Percentiles rank a stretch among this genome's conserved stretches.
Conservation (phyloP, 139 green algal species). For the Chlamydomonas incerta region DNA sequence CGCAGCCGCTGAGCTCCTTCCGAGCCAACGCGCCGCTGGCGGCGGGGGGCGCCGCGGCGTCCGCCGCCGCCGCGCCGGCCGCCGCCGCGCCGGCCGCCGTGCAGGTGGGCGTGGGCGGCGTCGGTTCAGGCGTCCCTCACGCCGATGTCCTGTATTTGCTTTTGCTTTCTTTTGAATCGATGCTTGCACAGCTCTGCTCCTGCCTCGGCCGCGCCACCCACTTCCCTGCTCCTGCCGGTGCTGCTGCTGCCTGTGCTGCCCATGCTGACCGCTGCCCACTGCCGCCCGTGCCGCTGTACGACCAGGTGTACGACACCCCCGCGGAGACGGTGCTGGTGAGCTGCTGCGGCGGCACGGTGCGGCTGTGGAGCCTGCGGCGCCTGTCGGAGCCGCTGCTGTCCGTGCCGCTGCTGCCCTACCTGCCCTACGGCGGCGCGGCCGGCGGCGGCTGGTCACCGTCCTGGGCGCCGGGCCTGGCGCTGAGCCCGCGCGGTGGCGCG, state of each 20-base stretch:
- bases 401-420: conserved; percentile 9
- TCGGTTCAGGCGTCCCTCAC: too few species aligned
- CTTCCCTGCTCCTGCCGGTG: too few species aligned
- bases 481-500: conserved; percentile 1
- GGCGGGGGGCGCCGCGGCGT: neutral
- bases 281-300: too few species aligned
- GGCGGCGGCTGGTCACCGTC: neutral
- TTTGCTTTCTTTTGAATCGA: too few species aligned
- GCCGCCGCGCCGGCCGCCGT: conserved; percentile 26
- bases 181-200: too few species aligned
- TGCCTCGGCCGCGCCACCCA: too few species aligned
- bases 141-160: too few species aligned
- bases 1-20: conserved; percentile 33
- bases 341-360: conserved; percentile 4
- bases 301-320: conserved; percentile 35
- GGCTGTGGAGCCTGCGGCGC: conserved; percentile 41
- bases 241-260: too few species aligned
- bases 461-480: conserved; percentile 2
- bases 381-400: conserved; percentile 11
- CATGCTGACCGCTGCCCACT: too few species aligned
- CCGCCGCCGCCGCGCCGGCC: neutral
- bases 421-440: neutral
- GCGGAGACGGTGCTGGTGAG: conserved; percentile 23
- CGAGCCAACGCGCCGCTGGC: neutral
- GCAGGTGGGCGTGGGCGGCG: neutral